Evolutionary conservation across 805 yeast genomes (phyloP), one percentile per base, ranked within the genome.

Genomic region (Saccharomyces mikatae): DNA sequence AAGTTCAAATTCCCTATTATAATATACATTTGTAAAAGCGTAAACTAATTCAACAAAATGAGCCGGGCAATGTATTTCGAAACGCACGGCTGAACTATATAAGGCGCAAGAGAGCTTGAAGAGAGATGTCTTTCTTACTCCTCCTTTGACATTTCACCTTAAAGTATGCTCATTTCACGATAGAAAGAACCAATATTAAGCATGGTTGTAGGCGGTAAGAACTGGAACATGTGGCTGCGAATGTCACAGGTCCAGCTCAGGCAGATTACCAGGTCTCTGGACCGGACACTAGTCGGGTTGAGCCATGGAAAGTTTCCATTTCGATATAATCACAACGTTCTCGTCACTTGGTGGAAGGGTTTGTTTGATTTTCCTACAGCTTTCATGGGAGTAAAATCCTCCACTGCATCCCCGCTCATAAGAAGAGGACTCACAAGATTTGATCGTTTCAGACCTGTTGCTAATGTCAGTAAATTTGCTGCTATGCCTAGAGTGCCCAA

Each of bases 401-500:
- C 17, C 3, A 6, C 11, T 17, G 24, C 13, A 6, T 36, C 44
- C 2, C 44, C 44, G 2, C 11, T 17, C 11, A 17, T 24, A 3
- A 36, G 24, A 11, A 36, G 44, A 17, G 44, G 44, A 17, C 6
- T 36, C 44, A 8, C 44, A 9, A 21, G 24, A 9, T 36, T 36
- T 36, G 44, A 36, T 13, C 44, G 4, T 17, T 17, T 36, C 22
- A 36, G 24, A 17, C 44, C 44, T 17, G 44, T 17, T 2, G 24
- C 44, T 17, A 17, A 36, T 9, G 44, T 36, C 44, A 36, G 44
- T 8, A 36, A 10, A 21, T 61, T 48, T 29, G 55, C 52, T 11
- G 52, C 54, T 36, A 46, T 52, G 6, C 46, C 60, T 11, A 55
- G 58, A 29, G 53, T 56, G 2, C 64, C 64, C 11, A 52, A 52